Percentiles rank a stretch among this genome's conserved stretches.
Conservation (phyloP, 129 eudicot species). For the Flaveria brownii region DNA sequence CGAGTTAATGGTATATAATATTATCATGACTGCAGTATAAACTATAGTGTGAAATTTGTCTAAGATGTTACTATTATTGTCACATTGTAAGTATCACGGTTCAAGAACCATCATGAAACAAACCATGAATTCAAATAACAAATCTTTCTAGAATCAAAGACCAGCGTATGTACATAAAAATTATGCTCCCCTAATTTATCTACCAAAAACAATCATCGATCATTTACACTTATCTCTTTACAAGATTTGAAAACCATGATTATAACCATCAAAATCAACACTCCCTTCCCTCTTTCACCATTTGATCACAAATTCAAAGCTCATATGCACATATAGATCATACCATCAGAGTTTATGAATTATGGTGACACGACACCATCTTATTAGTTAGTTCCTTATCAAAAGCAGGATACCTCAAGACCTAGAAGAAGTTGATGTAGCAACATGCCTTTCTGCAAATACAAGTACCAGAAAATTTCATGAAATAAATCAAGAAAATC, state of each 20-base stretch:
- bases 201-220: constrained; percentile 17
- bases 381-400: constrained; percentile 20
- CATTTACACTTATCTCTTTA: constrained; percentile 40
- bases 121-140: not conserved
- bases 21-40: not conserved
- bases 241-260: constrained; percentile 23
- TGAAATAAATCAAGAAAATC: constrained; percentile 9
- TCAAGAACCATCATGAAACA: constrained; percentile 3
- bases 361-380: not conserved
- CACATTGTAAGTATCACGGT: not conserved
- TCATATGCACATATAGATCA: constrained; percentile 36
- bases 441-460: constrained; percentile 56
- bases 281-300: constrained; percentile 20
- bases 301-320: constrained; percentile 27
- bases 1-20: too few relatives aligned
- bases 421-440: constrained; percentile 38
- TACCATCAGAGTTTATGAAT: constrained; percentile 25
- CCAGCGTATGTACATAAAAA: constrained; percentile 21
- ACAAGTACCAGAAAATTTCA: not conserved
- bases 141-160: constrained; percentile 17
- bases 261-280: constrained; percentile 27
- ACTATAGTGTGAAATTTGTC: not conserved
- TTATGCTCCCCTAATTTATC: constrained; percentile 20
- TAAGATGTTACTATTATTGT: too few relatives aligned
- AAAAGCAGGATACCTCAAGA: constrained; percentile 33